Evolutionary conservation across 179 eudicot genomes (phyloP).

Genomic region (Gypsophila paniculata): DNA sequence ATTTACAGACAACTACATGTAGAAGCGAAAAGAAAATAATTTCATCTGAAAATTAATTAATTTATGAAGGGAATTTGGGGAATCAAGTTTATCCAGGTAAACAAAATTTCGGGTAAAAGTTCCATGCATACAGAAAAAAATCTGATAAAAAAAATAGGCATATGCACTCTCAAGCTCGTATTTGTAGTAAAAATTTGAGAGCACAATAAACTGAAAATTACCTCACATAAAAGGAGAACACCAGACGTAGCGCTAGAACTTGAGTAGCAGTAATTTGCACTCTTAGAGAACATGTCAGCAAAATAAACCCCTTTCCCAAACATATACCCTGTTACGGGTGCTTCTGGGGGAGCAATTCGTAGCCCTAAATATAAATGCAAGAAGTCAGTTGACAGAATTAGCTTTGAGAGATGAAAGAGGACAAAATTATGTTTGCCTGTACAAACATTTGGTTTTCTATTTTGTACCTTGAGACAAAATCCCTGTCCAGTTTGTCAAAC

Average conservation of each 20-base stretch:
- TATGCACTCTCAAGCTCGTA: background rate
- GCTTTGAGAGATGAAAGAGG: background rate
- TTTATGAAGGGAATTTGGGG: background rate
- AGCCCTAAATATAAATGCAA: slow-evolving; percentile 44
- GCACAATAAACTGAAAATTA: slow-evolving; percentile 14
- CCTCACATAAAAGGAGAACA: slow-evolving; percentile 95
- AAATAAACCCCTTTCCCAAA: slow-evolving; percentile 99
- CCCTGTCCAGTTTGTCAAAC: slow-evolving; percentile 95
- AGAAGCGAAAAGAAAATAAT: slow-evolving; percentile 9
- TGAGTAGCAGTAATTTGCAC: slow-evolving; percentile 94
- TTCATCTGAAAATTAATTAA: background rate
- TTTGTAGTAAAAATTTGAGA: too few relatives aligned
- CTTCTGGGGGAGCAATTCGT: slow-evolving; percentile 99
- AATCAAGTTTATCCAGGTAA: background rate
- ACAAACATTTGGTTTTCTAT: background rate
- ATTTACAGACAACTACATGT: background rate
- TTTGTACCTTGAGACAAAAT: slow-evolving; percentile 90
- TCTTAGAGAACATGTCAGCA: slow-evolving; percentile 99
- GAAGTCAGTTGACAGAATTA: background rate
- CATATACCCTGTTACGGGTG: slow-evolving; percentile 96
- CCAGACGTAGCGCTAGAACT: slow-evolving; percentile 49
- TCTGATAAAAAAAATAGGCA: background rate
- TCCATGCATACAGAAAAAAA: background rate
- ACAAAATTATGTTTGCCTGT: background rate
- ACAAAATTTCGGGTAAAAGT: background rate